phyloP scores from a whole-genome alignment of 2,329 filamentous ascomycete genomes.

The Esteya vermicola region DNA sequence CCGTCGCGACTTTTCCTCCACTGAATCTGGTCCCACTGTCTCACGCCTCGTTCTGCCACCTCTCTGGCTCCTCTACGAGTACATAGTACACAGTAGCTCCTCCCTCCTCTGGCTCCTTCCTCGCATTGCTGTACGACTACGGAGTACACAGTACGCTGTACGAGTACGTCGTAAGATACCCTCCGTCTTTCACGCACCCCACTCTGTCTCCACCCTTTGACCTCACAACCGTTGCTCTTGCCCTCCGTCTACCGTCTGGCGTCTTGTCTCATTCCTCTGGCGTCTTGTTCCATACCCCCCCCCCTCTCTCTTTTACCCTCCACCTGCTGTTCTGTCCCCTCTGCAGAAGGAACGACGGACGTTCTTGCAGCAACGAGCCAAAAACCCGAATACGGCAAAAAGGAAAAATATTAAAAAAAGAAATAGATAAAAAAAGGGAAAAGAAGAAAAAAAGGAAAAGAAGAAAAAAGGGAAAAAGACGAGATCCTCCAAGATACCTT shows the following conservation, averaged over 20 bases:
- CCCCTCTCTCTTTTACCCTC: background rate
- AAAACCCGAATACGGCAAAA: constrained; percentile 2
- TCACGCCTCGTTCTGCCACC: constrained; percentile 1
- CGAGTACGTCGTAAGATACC: constrained; percentile 1
- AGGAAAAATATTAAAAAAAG: constrained; percentile 3
- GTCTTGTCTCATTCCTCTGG: constrained; percentile 2
- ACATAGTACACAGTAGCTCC: no score
- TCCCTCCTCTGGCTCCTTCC: background rate
- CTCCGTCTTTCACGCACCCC: background rate
- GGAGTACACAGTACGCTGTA: background rate
- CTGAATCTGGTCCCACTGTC: background rate
- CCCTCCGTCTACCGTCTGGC: constrained; percentile 1
- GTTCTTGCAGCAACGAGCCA: constrained; percentile 2
- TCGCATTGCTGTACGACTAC: constrained; percentile 1
- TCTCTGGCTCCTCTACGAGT: no score
- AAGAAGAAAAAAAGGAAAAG: constrained; percentile 3
- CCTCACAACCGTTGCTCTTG: background rate
- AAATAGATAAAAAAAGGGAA: constrained; percentile 5
- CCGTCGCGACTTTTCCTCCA: constrained; percentile 2
- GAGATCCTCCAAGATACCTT: no score
- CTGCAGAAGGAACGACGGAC: background rate
- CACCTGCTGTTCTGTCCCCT: background rate
- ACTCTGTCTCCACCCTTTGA: background rate
- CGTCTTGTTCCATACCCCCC: constrained; percentile 2
- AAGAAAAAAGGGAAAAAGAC: no score